Evolutionary conservation across 2,329 filamentous ascomycete genomes (phyloP), one percentile per base, ranked within the genome.

Genomic region (Colletotrichum tanaceti): DNA sequence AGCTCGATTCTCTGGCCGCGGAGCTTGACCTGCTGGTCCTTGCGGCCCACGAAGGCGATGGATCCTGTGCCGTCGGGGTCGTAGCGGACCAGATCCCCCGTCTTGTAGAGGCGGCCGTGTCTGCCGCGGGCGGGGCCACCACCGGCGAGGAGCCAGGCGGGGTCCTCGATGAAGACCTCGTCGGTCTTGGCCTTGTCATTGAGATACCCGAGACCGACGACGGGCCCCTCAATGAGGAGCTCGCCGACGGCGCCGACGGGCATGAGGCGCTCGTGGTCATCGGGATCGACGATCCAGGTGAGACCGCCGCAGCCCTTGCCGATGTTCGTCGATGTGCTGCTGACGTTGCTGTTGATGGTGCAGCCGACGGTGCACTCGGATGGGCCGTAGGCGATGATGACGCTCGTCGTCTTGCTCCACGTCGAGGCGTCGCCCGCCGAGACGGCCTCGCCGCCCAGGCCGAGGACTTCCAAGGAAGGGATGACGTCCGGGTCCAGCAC

Each of bases 11-110:
- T 81, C 71, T 87, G 90, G 32, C 91, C 92, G 13, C 85, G 82
- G 35, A 92, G 79, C 77, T 93, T 92, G 63, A 91, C 86, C 75
- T 90, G 89, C n/a, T 85, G 85, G 73, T 92, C 90, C 72, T 89
- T 90, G 57, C 90, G 83, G 18, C 89, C 89, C 46, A 90, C 80
- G 68, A 88, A 89, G 10, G 84, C 77, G 46, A 90, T 83, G 7
- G 81, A 82, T 0, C 85, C 85, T 43, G 87, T 83, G 1, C 84
- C 84, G 58, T 89, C 84, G 0, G 78, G 75, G 50, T 86, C 81
- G 63, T 89, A 87, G 32, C 80, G 81, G 1, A 86, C 87, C 0
- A 90, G 77, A 70, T 90, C 88, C 1, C 88, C 88, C 0, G 88
- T 89, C 72, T 86, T 87, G 73, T 90, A 90, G 2, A 90, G 72